Percentiles rank a stretch among this genome's conserved stretches.
phyloP scores from a whole-genome alignment of 371 early-diverging fungal genomes.

The Lichtheimia ramosa region DNA sequence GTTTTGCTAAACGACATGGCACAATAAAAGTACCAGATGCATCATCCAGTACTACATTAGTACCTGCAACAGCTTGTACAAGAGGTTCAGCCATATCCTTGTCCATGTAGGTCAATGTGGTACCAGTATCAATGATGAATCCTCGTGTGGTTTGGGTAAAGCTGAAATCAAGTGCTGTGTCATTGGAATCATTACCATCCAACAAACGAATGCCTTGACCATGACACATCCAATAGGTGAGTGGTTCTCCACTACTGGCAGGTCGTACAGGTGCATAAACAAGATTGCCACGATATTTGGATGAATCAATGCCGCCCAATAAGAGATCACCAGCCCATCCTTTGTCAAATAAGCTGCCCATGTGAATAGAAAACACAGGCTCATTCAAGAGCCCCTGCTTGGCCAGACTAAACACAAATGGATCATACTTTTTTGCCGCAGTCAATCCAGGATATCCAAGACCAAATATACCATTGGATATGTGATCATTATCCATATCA shows the following conservation, averaged over 20 bases:
- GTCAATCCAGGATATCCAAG: conserved; percentile 30
- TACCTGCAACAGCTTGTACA: conserved; percentile 15
- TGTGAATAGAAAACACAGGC: conserved; percentile 40
- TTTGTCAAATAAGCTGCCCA: conserved; percentile 15
- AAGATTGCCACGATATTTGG: conserved; percentile 21
- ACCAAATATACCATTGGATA: conserved; percentile 33
- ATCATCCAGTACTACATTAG: conserved; percentile 13
- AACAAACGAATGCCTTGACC: conserved; percentile 15
- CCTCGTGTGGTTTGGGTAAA: conserved; percentile 6
- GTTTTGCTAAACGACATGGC: conserved; percentile 11
- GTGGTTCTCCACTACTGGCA: background rate
- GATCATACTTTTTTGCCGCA: conserved; percentile 23
- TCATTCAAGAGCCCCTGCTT: conserved; percentile 29
- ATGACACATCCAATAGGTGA: conserved; percentile 27
- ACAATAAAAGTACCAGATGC: conserved; percentile 22
- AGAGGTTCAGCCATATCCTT: conserved; percentile 18
- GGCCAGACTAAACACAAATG: conserved; percentile 32
- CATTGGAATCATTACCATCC: background rate
- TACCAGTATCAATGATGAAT: conserved; percentile 39
- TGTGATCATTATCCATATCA: conserved; percentile 9
- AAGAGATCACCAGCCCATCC: conserved; percentile 47
- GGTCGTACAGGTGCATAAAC: conserved; percentile 13
- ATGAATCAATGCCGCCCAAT: conserved; percentile 54
- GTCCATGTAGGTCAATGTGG: conserved; percentile 30
- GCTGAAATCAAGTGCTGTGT: background rate